Conservation (phyloP, 2,329 filamentous ascomycete species). For the Parasarocladium wereldwijsianum region DNA sequence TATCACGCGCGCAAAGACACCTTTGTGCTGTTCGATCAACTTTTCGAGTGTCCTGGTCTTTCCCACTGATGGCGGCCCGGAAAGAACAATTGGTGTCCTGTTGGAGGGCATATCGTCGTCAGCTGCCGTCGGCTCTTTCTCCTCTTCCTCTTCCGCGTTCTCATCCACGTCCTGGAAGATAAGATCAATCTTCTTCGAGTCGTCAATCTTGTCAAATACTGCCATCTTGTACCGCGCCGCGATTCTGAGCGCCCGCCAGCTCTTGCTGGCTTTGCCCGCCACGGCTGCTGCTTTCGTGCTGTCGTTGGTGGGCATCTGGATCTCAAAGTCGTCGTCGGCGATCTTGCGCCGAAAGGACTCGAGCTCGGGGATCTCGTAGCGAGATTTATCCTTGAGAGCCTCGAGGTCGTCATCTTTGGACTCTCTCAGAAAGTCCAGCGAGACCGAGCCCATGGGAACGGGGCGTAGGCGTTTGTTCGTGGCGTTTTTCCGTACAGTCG, state of each 20-base stretch:
- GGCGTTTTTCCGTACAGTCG: conserved; percentile 48
- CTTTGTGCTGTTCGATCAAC: conserved; percentile 47
- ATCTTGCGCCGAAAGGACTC: conserved; percentile 60
- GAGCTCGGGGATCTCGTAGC: conserved; percentile 55
- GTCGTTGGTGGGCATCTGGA: conserved; percentile 61
- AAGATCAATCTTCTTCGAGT: conserved; percentile 53
- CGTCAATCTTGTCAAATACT: conserved; percentile 76
- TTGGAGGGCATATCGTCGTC: conserved; percentile 30
- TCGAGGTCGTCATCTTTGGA: conserved; percentile 42
- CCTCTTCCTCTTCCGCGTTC: conserved; percentile 18
- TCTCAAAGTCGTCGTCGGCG: conserved; percentile 67
- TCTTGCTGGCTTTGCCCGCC: conserved; percentile 72
- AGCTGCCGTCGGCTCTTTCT: conserved; percentile 16
- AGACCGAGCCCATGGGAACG: conserved; percentile 55
- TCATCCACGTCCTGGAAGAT: conserved; percentile 38
- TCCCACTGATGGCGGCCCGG: conserved; percentile 45
- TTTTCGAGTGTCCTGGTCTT: conserved; percentile 49
- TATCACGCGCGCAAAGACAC: conserved; percentile 46
- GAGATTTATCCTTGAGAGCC: conserved; percentile 48
- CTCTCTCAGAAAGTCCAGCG: conserved; percentile 66
- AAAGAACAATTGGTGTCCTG: conserved; percentile 47
- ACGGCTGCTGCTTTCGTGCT: conserved; percentile 37
- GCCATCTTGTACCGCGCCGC: conserved; percentile 60
- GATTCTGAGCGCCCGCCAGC: conserved; percentile 77
- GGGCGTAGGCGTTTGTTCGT: conserved; percentile 56